Conservation (phyloP, 805 yeast species). For the Grigorovia yakushimaensis region DNA sequence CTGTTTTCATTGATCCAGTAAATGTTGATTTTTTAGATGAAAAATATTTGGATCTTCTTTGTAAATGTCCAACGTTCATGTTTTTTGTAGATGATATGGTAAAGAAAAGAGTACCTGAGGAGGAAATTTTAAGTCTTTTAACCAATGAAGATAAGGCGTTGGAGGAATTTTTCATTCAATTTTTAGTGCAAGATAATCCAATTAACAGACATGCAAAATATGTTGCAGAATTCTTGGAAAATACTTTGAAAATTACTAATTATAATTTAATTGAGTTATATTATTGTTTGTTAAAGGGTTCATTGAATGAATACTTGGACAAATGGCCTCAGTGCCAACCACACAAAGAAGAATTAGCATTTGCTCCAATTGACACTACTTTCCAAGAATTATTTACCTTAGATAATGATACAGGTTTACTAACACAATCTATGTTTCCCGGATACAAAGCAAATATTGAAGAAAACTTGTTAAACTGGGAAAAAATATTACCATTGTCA, state of each 20-base stretch:
- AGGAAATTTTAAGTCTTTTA: slow-evolving; percentile 20
- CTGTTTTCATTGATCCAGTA: slow-evolving; percentile 28
- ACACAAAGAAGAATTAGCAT: slow-evolving; percentile 14
- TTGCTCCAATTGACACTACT: slow-evolving; percentile 25
- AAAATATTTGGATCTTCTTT: slow-evolving; percentile 18
- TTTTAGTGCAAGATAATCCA: slow-evolving; percentile 28
- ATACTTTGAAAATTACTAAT: slow-evolving; percentile 17
- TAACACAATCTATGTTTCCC: slow-evolving; percentile 27
- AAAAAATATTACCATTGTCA: slow-evolving; percentile 15
- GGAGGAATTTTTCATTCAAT: slow-evolving; percentile 26
- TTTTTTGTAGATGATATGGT: slow-evolving; percentile 25
- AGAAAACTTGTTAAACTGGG: slow-evolving; percentile 26
- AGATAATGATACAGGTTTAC: slow-evolving; percentile 24
- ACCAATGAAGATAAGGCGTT: slow-evolving; percentile 18
- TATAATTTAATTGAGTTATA: slow-evolving; percentile 27
- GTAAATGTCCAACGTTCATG: slow-evolving; percentile 28
- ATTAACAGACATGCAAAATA: slow-evolving; percentile 24
- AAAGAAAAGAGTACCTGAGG: slow-evolving; percentile 18
- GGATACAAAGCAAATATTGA: slow-evolving; percentile 23
- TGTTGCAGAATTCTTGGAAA: slow-evolving; percentile 20
- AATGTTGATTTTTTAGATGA: slow-evolving; percentile 22
- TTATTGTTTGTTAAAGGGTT: slow-evolving; percentile 19
- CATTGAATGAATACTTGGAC: slow-evolving; percentile 14
- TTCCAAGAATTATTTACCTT: slow-evolving; percentile 28
- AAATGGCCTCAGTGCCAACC: slow-evolving; percentile 21